phyloP scores from a whole-genome alignment of 306 rosid genomes.

The Dalbergia oliveri region DNA sequence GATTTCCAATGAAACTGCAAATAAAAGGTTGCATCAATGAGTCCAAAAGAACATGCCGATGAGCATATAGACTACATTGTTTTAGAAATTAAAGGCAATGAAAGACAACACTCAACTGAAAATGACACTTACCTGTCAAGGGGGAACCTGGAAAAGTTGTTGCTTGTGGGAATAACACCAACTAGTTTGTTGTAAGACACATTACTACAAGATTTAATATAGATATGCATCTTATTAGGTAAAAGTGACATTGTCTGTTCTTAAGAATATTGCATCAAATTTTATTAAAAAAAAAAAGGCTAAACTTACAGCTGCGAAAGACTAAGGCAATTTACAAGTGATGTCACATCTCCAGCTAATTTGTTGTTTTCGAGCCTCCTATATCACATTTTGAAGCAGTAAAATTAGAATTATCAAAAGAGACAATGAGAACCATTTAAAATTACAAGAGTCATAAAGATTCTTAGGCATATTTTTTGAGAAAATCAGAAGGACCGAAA shows the following conservation, averaged over 20 bases:
- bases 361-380: constrained; percentile 92
- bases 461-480: neutral
- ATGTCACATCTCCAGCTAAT: constrained; percentile 75
- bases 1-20: constrained; percentile 89
- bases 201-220: constrained; percentile 62
- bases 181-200: constrained; percentile 83
- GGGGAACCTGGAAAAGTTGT: constrained; percentile 90
- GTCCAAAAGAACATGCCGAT: neutral
- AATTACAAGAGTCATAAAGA: neutral
- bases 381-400: constrained; percentile 37
- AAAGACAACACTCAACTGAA: neutral
- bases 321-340: constrained; percentile 78
- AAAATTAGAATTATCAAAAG: constrained; percentile 2
- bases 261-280: neutral
- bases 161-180: constrained; percentile 88
- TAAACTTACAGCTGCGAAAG: constrained; percentile 78
- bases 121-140: constrained; percentile 74
- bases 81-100: neutral
- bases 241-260: neutral
- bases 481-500: neutral
- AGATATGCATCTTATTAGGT: constrained; percentile 26
- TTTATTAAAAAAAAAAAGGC: neutral
- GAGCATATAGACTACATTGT: constrained; percentile 1
- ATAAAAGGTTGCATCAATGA: constrained; percentile 38
- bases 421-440: neutral